Base-by-base conservation (phyloP, 768 basidiomycete species). In the Dioszegia hungarica region DNA sequence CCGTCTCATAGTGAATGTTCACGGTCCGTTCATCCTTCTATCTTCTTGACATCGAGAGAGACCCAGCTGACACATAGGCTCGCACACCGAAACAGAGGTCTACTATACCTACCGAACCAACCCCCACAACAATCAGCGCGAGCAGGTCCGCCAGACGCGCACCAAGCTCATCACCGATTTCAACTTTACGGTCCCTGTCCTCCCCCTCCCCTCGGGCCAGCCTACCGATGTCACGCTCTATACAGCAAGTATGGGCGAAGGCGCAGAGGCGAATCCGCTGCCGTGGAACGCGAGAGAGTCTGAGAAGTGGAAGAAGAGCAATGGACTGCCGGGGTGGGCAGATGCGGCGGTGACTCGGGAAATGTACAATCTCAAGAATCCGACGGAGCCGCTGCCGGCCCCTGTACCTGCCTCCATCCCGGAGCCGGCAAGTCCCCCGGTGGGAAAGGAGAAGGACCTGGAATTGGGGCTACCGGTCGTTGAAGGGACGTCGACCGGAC, bases 241-340 rank as follows among this genome's bases (percentile, higher is more conserved):
- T 15, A 36, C 20, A 37, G 20, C n/a, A n/a, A n/a, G n/a, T n/a
- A n/a, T 22, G 47, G 47, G 22, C 2, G 43, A 44, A 8, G 4
- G 24, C 4, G 12, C 43, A 20, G 43, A 44, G 25, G 25, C 34
- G 19, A 34, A 49, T 49, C 31, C 33, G 4, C 15, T 34, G 15
- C 17, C 17, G 33, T 36, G 24, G 31, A 24, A 49, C 2, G 5
- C 25, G 9, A 15, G 47, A 20, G 33, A 49, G n/a, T 8, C 47
- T 29, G 47, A 34, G 22, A 34, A 49, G 20, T 49, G 47, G 31
- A 49, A 49, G 47, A 49, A 20, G 31, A 17, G 47, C 17, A 49
- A 49, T 20, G 47, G 47, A 5, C 47, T 49, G 20, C 47, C 47
- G 11, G 47, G 47, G 3, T 49, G 47, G 47, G 47, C 47, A 34